Base-by-base conservation (phyloP, 192 early-diverging fungal genomes). In the Allomyces javanicus region DNA sequence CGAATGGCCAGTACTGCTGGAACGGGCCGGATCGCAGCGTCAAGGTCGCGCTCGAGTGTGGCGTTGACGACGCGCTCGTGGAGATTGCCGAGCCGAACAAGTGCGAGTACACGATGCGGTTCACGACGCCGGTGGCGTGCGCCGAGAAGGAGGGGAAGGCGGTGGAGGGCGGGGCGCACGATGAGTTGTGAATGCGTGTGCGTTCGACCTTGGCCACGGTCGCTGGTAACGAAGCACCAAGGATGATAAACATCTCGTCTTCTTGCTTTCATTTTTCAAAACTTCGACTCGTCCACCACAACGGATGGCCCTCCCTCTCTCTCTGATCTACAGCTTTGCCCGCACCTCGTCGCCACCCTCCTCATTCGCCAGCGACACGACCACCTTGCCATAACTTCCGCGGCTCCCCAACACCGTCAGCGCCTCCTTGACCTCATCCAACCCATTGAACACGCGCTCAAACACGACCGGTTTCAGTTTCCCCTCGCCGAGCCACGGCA, bases 11-110 rank as follows among this genome's bases (percentile, higher is more conserved):
- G 21, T 79, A 82, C 44, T 99, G 96, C 77, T 99, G 96, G 96
- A 93, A 96, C 68, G 96, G 94, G 0, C 96, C 94, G 3, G 77
- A 84, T 17, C 81, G 96, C 40, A 89, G 88, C 9, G 75, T 87
- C 4, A 81, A 81, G 62, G 80, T 85, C 14, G 66, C 67, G 26
- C 75, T 96, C 43, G 85, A 86, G 67, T 99, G 96, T 73, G 90
- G 88, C 0, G 67, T 70, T 0, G 76, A 81, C 9, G 89, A 84
- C 58, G 71, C 80, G 68, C 72, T 97, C 21, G 40, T 86, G 0
- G 73, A 79, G 10, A 88, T 96, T 1, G 68, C 82, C 3, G 96
- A 99, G 74, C 93, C 91, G 50, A 58, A n/a, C 50, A 58, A 58
- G 50, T 58, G 50, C 17, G 50, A 58, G 50, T 58, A 58, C 50